Evolutionary conservation across 208 protist genomes (phyloP).

Genomic region (Leishmania guyanensis): DNA sequence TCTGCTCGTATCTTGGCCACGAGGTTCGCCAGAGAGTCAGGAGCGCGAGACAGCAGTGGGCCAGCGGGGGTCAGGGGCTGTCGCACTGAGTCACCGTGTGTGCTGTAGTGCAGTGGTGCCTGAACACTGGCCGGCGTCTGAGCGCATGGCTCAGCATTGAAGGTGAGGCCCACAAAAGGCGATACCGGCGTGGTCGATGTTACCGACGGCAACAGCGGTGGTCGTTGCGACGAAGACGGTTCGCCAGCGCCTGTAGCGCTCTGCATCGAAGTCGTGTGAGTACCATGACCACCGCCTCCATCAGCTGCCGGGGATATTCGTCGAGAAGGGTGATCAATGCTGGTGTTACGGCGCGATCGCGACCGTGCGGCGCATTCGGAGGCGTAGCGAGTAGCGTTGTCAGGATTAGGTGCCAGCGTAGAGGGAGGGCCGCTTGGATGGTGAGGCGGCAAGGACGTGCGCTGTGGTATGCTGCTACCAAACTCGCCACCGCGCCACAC

Average conservation of each 20-base stretch:
- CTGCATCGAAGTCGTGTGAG: background rate
- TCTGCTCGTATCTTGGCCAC: conserved; percentile 29
- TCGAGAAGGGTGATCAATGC: background rate
- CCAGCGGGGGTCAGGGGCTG: background rate
- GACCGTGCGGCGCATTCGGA: background rate
- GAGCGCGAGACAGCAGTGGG: background rate
- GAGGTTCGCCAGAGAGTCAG: conserved; percentile 18
- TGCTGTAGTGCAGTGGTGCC: background rate
- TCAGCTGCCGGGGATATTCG: background rate
- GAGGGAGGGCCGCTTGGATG: conserved; percentile 4
- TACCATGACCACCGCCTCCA: background rate
- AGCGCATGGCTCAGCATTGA: background rate
- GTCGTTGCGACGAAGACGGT: background rate
- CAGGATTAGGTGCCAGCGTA: background rate
- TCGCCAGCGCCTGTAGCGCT: background rate
- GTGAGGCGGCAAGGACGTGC: background rate
- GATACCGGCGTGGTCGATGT: background rate
- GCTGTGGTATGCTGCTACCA: background rate
- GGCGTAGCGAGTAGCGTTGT: background rate
- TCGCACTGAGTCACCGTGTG: background rate
- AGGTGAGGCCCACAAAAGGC: background rate
- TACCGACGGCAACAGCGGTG: conserved; percentile 7
- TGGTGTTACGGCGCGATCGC: background rate
- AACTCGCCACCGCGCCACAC: background rate
- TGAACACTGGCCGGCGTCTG: background rate